Evolutionary conservation across 495 filamentous ascomycete genomes (phyloP).

Genomic region (Elasticomyces elasticus): DNA sequence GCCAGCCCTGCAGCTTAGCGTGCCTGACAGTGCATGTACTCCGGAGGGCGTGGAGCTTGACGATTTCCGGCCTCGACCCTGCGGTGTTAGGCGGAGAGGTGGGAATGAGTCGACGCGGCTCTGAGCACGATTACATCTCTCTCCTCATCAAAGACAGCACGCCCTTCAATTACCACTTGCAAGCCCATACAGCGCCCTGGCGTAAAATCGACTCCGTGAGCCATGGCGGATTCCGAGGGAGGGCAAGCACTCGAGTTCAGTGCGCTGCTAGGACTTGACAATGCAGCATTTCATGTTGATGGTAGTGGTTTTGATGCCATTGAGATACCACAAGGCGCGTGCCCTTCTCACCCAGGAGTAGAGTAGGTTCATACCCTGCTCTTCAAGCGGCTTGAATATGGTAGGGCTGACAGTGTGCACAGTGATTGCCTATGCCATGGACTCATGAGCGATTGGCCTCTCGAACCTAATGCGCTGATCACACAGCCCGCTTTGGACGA

Average conservation of each 20-base stretch:
- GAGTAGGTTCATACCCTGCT: not conserved
- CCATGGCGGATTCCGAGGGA: not conserved
- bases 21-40: not conserved
- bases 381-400: not conserved
- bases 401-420: not conserved
- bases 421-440: conserved; percentile 2
- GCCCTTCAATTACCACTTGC: not conserved
- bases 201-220: not conserved
- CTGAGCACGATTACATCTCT: not conserved
- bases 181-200: not conserved
- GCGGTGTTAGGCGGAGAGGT: not conserved
- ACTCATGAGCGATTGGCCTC: not conserved
- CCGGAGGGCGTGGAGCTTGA: not conserved
- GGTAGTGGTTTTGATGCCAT: not conserved
- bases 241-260: not conserved
- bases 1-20: not conserved
- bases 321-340: not conserved
- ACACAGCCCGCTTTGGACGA: conserved; percentile 1
- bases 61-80: not conserved
- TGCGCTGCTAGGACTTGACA: not conserved
- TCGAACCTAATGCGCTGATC: not conserved
- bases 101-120: not conserved
- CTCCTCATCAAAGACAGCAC: not conserved
- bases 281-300: not conserved
- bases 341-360: conserved; percentile 1